Percentiles rank a stretch among this genome's conserved stretches.
These are phyloP conservation scores for Lolium perenne DNA, from an alignment of 176 grass and related monocot species.

Conservation along the genomic window DNA sequence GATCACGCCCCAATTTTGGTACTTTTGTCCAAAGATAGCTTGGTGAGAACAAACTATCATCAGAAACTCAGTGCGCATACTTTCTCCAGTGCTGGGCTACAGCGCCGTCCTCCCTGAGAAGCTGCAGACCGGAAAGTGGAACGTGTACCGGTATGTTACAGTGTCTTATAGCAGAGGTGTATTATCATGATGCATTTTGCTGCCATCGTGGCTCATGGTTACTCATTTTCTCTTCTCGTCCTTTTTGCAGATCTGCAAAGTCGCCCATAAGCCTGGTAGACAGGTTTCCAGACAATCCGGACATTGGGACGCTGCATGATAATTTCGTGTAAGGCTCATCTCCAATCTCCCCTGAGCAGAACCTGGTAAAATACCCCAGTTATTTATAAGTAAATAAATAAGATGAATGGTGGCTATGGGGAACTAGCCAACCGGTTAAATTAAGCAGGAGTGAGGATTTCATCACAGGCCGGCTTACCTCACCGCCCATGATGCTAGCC, in stretches of 20 bases:
- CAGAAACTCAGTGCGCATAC: background rate
- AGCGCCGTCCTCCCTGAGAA: constrained; percentile 82
- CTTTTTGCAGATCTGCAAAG: constrained; percentile 55
- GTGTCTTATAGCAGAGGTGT: no score
- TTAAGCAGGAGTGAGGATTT: background rate
- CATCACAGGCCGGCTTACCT: background rate
- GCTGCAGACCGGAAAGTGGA: constrained; percentile 81
- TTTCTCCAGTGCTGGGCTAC: constrained; percentile 70
- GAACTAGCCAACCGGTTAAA: background rate
- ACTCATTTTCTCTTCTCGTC: background rate
- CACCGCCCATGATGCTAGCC: background rate
- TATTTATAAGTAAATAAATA: background rate
- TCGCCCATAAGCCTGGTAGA: constrained; percentile 66
- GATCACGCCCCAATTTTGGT: background rate
- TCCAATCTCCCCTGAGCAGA: background rate
- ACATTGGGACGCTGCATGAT: constrained; percentile 81
- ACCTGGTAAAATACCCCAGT: background rate
- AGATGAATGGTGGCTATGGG: background rate
- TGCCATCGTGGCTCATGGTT: background rate
- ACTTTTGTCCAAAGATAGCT: background rate
- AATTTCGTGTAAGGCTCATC: constrained; percentile 51
- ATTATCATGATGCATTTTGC: background rate
- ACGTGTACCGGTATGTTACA: constrained; percentile 72
- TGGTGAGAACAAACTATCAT: background rate
- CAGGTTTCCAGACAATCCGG: constrained; percentile 56